phyloP scores from a whole-genome alignment of 1,284 basidiomycete genomes.

The Hymenochaete sp. region DNA sequence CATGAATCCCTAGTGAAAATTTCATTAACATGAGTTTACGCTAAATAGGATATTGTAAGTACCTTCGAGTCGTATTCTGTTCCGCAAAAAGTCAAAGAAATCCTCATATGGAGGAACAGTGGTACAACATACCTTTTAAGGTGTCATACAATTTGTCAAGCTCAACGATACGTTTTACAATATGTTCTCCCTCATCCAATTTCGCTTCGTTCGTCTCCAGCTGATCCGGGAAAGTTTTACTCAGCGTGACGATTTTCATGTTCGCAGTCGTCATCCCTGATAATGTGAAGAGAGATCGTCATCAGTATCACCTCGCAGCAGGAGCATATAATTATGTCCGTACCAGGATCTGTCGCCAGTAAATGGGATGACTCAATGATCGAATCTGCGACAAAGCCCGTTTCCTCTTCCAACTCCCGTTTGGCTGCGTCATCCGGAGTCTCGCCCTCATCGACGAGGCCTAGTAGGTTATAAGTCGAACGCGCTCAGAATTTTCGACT shows the following conservation, averaged over 20 bases:
- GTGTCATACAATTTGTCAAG: constrained; percentile 52
- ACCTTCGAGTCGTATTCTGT: constrained; percentile 66
- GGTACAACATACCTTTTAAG: constrained; percentile 48
- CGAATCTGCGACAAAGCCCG: constrained; percentile 65
- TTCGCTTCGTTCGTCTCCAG: constrained; percentile 54
- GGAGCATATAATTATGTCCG: constrained; percentile 21
- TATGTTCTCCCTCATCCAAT: constrained; percentile 77
- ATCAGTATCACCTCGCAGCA: background rate
- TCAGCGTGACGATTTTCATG: constrained; percentile 67
- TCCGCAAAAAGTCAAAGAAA: background rate
- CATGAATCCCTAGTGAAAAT: constrained; percentile 49
- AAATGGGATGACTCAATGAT: constrained; percentile 62
- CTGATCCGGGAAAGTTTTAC: constrained; percentile 51
- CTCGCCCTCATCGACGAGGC: constrained; percentile 78
- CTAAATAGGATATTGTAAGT: constrained; percentile 1
- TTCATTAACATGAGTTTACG: background rate
- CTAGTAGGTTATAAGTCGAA: no score
- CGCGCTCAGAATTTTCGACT: background rate
- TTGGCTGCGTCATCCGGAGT: constrained; percentile 69
- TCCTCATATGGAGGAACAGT: background rate
- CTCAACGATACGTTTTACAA: constrained; percentile 65
- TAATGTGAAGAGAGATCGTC: background rate
- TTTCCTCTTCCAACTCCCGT: constrained; percentile 86
- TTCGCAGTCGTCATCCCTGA: constrained; percentile 80
- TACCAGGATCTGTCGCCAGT: constrained; percentile 71